Evolutionary conservation across 371 early-diverging fungal genomes (phyloP), one percentile per base, ranked within the genome.

Genomic region (Rhizopus delemar): DNA sequence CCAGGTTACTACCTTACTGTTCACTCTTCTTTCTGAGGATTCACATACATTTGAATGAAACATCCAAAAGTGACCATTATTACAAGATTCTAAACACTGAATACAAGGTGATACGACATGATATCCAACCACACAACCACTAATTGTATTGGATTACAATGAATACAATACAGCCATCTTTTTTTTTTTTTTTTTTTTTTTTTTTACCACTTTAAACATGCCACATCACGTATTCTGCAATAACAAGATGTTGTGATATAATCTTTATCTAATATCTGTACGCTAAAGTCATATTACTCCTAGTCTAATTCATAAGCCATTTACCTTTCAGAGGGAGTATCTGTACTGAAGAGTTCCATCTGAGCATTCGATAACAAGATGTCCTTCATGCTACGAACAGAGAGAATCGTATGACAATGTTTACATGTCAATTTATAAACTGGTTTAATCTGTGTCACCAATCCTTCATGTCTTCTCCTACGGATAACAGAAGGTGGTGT

Each of bases 1-100:
- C 83, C 83, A 83, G 5, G 82, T n/a, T 53, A 66, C 48, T 64
- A 64, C 34, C 51, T 57, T 81, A 6, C 66, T 62, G 29, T 50
- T 38, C 54, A 83, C 86, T 31, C 69, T 34, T 50, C 86, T 65
- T 43, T 85, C 86, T 13, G 66, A 55, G 33, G 86, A 67, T 8
- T 68, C 63, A 31, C 96, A 94, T 8, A 85, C 86, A 46, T 91
- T 95, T 0, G 89, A 88, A 63, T 93, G 87, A 68, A 97, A 98
- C 96, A 98, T 97, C 95, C 95, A 96, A 66, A 95, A 93, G 68
- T 97, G 98, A 5, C 98, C 97, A 70, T 96, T 98, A 78, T 97
- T 95, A 66, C 95, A 92, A 32, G 93, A 84, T 34, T 89, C 89
- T 39, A 97, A 79, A 69, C 98, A 98, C 49, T 77, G 80, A n/a